Evolutionary conservation across 108 stramenopile species (phyloP).

Genomic region (Fistulifera pelliculosa): DNA sequence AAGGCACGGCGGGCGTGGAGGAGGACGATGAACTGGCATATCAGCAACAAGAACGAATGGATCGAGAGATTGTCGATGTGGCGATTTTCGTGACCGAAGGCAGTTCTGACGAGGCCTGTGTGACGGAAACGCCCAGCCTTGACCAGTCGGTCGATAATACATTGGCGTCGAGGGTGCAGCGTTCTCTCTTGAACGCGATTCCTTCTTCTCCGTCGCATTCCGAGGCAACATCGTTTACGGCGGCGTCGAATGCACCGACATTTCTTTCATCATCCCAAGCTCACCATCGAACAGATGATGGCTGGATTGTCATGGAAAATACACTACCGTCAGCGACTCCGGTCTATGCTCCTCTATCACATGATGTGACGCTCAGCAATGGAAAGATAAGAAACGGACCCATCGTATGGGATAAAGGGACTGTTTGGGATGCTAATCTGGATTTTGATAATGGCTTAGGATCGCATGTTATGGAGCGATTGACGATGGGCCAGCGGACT

Average conservation of each 20-base stretch:
- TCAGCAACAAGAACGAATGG: conserved; percentile 46
- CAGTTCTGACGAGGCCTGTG: too few relatives aligned
- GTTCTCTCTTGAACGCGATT: not conserved
- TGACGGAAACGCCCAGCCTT: too few relatives aligned
- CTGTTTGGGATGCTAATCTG: conserved; percentile 42
- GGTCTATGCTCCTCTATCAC: not conserved
- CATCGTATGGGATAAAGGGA: conserved; percentile 20
- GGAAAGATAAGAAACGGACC: not conserved
- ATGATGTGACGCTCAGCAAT: not conserved
- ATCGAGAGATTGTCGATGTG: conserved; percentile 64
- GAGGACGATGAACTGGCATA: conserved; percentile 34
- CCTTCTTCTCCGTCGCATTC: conserved; percentile 2
- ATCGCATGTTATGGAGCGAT: conserved; percentile 9
- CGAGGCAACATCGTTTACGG: conserved; percentile 3
- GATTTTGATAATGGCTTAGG: conserved; percentile 29
- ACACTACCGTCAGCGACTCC: conserved; percentile 20
- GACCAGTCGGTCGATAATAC: not conserved
- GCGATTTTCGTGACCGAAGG: conserved; percentile 7
- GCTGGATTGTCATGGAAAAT: conserved; percentile 26
- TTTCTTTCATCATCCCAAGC: not conserved
- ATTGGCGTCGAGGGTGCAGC: conserved; percentile 4
- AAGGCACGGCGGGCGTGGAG: conserved; percentile 12
- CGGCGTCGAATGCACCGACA: not conserved
- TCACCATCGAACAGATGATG: conserved; percentile 8
- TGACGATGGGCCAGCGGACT: not conserved